Conservation (phyloP, 192 early-diverging fungal genomes). For the Umbelopsis ramanniana region DNA sequence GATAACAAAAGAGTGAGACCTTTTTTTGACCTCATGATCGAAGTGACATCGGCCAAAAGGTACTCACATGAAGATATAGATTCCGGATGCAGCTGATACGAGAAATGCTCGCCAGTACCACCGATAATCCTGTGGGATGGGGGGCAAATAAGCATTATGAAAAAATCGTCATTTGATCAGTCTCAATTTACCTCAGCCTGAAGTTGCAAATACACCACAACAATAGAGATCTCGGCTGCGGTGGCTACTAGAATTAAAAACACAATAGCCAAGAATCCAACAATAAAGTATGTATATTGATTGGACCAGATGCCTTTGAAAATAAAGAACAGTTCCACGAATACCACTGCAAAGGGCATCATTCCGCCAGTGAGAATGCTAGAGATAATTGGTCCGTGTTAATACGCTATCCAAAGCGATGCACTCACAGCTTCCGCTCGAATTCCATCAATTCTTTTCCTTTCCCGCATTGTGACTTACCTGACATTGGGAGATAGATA, state of each 20-base stretch:
- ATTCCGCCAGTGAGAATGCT: slow-evolving; percentile 44
- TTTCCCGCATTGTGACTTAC: slow-evolving; percentile 32
- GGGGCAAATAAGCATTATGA: slow-evolving; percentile 31
- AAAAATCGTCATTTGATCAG: not conserved
- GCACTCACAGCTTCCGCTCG: too few relatives aligned
- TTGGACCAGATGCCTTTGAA: slow-evolving; percentile 73
- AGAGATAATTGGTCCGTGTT: not conserved
- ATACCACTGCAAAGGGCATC: slow-evolving; percentile 65
- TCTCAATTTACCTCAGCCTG: slow-evolving; percentile 43
- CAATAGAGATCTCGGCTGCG: slow-evolving; percentile 64
- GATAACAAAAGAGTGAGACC: not conserved
- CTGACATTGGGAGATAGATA: slow-evolving; percentile 62
- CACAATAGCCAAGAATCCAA: slow-evolving; percentile 63
- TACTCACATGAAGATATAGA: slow-evolving; percentile 73
- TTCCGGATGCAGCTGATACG: slow-evolving; percentile 71
- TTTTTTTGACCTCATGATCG: not conserved
- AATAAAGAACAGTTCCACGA: slow-evolving; percentile 75
- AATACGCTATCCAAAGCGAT: not conserved
- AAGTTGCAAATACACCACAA: slow-evolving; percentile 68
- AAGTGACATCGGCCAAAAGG: not conserved
- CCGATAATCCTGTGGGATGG: slow-evolving; percentile 60
- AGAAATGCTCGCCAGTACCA: slow-evolving; percentile 93
- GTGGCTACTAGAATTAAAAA: slow-evolving; percentile 60
- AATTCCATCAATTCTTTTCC: not conserved
- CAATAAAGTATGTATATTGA: slow-evolving; percentile 72